phyloP scores from a whole-genome alignment of 345 rosid species.

The Orychophragmus violaceus region DNA sequence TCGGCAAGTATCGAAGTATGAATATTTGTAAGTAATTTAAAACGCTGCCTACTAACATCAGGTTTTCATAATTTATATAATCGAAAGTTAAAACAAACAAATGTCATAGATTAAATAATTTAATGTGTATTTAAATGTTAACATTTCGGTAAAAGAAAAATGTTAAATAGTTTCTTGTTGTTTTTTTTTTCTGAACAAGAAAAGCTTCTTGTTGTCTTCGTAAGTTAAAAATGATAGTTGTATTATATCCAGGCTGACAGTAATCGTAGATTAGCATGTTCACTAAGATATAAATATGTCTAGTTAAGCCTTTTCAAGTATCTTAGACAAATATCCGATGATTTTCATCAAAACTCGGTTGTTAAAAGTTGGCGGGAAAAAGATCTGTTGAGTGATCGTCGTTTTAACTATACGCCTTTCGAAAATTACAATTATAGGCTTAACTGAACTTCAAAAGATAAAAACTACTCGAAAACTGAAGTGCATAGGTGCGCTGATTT shows the following conservation, averaged over 20 bases:
- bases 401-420: background rate
- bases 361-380: background rate
- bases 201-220: background rate
- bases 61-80: background rate
- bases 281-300: background rate
- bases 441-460: background rate
- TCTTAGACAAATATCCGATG: background rate
- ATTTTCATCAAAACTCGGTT: background rate
- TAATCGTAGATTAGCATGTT: slow-evolving; percentile 26
- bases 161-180: background rate
- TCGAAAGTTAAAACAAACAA: background rate
- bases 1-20: too few relatives aligned
- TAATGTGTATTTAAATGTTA: background rate
- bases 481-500: slow-evolving; percentile 7
- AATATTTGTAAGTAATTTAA: too few relatives aligned
- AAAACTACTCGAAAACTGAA: background rate
- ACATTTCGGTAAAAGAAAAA: too few relatives aligned
- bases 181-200: too few relatives aligned
- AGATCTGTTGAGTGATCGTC: too few relatives aligned
- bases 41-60: background rate
- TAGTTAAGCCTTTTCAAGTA: background rate
- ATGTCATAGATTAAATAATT: background rate
- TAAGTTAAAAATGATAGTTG: background rate
- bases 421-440: background rate
- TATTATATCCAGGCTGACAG: background rate